phyloP scores from a whole-genome alignment of 768 basidiomycete genomes.

The Ramaria sp. region DNA sequence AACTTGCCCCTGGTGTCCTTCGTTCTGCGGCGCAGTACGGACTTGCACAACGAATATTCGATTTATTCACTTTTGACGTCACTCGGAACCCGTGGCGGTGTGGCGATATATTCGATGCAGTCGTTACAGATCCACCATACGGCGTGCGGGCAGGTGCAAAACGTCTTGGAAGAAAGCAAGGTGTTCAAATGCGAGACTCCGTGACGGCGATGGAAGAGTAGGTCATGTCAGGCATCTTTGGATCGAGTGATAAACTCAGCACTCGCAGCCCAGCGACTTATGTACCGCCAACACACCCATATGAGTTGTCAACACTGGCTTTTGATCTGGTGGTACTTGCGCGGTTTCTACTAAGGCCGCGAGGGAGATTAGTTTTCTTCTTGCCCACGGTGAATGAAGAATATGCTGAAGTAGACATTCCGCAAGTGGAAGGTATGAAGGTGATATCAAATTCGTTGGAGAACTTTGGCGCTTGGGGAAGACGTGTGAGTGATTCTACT shows the following conservation, averaged over 20 bases:
- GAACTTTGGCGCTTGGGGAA: slow-evolving; percentile 91
- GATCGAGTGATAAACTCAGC: neutral
- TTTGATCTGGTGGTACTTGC: slow-evolving; percentile 72
- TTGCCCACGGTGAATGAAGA: slow-evolving; percentile 87
- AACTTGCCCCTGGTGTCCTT: slow-evolving; percentile 53
- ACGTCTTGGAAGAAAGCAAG: slow-evolving; percentile 58
- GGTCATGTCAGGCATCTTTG: neutral
- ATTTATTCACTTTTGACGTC: slow-evolving; percentile 88
- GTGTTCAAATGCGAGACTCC: slow-evolving; percentile 23
- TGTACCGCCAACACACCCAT: slow-evolving; percentile 83
- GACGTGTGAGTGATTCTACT: slow-evolving; percentile 50
- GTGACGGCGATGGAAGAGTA: slow-evolving; percentile 10
- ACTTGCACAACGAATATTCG: slow-evolving; percentile 58
- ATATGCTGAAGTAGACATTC: slow-evolving; percentile 80
- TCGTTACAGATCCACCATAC: slow-evolving; percentile 92
- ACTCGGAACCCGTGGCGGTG: slow-evolving; percentile 83
- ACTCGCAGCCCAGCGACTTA: slow-evolving; percentile 55
- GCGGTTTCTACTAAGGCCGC: slow-evolving; percentile 73
- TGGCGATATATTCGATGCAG: slow-evolving; percentile 87
- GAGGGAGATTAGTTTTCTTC: slow-evolving; percentile 90
- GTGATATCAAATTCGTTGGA: slow-evolving; percentile 83
- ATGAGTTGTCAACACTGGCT: slow-evolving; percentile 79
- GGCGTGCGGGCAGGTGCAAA: slow-evolving; percentile 88
- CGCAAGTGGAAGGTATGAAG: slow-evolving; percentile 75
- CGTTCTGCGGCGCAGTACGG: slow-evolving; percentile 82